Evolutionary conservation across 176 grass and related monocot genomes (phyloP).

Genomic region (Aegilops bicornis): DNA sequence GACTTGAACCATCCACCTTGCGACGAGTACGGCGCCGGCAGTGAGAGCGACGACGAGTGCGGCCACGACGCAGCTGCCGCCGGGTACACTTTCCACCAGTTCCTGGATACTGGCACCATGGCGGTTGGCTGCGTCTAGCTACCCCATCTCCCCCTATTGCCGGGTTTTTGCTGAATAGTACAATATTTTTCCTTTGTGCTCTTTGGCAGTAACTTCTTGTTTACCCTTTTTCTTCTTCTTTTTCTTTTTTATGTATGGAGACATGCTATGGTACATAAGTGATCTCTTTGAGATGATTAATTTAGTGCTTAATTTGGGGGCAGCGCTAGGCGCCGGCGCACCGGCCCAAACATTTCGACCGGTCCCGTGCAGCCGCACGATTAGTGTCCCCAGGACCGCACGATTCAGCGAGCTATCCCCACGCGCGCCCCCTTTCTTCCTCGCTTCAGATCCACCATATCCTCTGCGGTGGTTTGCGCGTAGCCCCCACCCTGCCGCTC

Average conservation of each 20-base stretch:
- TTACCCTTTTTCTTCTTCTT: not conserved
- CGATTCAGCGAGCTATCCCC: too few relatives aligned
- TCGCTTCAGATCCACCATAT: too few relatives aligned
- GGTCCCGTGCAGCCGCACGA: too few relatives aligned
- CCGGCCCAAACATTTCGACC: too few relatives aligned
- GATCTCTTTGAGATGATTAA: constrained; percentile 22
- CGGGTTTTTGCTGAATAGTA: constrained; percentile 16
- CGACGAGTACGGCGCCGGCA: not conserved
- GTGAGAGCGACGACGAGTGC: constrained; percentile 4
- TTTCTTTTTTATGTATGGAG: not conserved
- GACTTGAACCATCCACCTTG: constrained; percentile 51
- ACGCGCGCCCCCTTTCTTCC: too few relatives aligned
- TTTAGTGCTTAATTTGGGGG: too few relatives aligned
- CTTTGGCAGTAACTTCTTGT: not conserved
- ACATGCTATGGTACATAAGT: constrained; percentile 6
- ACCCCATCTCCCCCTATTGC: not conserved
- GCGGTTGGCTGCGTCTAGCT: constrained; percentile 40
- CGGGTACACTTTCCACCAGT: constrained; percentile 49
- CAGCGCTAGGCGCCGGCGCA: too few relatives aligned
- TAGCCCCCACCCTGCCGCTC: too few relatives aligned
- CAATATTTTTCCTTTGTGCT: not conserved
- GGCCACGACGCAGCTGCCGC: not conserved
- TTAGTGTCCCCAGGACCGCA: too few relatives aligned
- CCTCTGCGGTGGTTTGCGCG: too few relatives aligned
- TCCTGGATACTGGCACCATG: constrained; percentile 37